These are phyloP conservation scores for Fraxinus paxiana DNA, from an alignment of 305 asterid species.

Conservation along the genomic window DNA sequence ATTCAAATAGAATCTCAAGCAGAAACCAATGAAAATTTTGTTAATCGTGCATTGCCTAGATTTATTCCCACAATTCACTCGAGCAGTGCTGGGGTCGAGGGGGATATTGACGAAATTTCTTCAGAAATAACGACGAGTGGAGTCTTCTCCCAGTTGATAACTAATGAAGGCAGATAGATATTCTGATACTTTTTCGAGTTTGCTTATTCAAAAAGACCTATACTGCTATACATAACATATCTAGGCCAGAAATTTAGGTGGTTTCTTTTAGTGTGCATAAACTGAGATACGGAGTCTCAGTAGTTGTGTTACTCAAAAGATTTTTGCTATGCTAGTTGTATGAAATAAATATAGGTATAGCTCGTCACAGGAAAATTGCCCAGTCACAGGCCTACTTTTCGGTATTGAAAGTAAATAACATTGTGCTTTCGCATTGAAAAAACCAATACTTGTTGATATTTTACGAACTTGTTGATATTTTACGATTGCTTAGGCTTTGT, in stretches of 20 bases:
- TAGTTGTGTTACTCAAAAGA: neutral
- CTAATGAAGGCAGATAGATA: constrained; percentile 41
- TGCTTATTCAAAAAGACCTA: neutral
- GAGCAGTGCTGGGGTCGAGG: constrained; percentile 3
- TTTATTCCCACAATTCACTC: constrained; percentile 17
- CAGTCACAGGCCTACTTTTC: too few relatives aligned
- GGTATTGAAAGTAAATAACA: too few relatives aligned
- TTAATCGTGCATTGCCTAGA: constrained; percentile 11
- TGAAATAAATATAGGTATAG: neutral
- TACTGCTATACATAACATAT: neutral
- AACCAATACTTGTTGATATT: too few relatives aligned
- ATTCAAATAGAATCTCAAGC: constrained; percentile 22
- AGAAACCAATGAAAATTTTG: neutral
- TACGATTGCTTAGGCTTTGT: too few relatives aligned
- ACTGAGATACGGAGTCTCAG: neutral
- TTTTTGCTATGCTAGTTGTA: neutral
- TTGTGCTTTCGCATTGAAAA: too few relatives aligned
- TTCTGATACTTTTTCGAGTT: neutral
- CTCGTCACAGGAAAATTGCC: too few relatives aligned
- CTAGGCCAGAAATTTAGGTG: neutral
- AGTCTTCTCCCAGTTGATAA: constrained; percentile 52
- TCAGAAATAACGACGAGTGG: constrained; percentile 40
- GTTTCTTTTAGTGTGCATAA: neutral
- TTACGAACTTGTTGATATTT: too few relatives aligned
- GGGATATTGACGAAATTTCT: constrained; percentile 17